phyloP scores from a whole-genome alignment of 2,329 filamentous ascomycete species.

The Tothia fuscella region DNA sequence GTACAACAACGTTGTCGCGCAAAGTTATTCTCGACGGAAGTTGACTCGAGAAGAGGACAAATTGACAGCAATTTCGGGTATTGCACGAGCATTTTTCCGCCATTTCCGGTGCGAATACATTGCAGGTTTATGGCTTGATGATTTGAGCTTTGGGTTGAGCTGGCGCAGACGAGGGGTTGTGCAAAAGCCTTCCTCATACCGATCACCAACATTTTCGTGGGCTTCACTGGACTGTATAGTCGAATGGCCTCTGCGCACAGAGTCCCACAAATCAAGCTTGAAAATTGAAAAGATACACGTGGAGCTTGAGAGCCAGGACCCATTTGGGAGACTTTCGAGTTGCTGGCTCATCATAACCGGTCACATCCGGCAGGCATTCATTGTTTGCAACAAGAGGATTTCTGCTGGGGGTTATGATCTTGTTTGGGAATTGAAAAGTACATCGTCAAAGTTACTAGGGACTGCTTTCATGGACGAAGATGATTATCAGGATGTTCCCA shows the following conservation, averaged over 20 bases:
- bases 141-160: constrained; percentile 5
- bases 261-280: neutral
- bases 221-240: constrained; percentile 7
- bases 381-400: constrained; percentile 5
- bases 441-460: constrained; percentile 5
- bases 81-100: constrained; percentile 9
- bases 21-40: constrained; percentile 11
- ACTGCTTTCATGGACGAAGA: constrained; percentile 11
- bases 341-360: constrained; percentile 6
- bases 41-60: constrained; percentile 10
- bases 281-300: constrained; percentile 7
- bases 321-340: constrained; percentile 5
- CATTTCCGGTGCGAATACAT: constrained; percentile 9
- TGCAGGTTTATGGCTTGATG: constrained; percentile 8
- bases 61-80: constrained; percentile 9
- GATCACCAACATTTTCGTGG: constrained; percentile 10
- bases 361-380: constrained; percentile 1
- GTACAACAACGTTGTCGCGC: constrained; percentile 10
- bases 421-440: constrained; percentile 8
- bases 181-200: constrained; percentile 1
- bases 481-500: neutral
- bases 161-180: constrained; percentile 9
- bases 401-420: constrained; percentile 5
- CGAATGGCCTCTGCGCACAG: constrained; percentile 8
- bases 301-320: constrained; percentile 5